phyloP scores from a whole-genome alignment of 2,329 filamentous ascomycete species.

The Neonectria sp. region DNA sequence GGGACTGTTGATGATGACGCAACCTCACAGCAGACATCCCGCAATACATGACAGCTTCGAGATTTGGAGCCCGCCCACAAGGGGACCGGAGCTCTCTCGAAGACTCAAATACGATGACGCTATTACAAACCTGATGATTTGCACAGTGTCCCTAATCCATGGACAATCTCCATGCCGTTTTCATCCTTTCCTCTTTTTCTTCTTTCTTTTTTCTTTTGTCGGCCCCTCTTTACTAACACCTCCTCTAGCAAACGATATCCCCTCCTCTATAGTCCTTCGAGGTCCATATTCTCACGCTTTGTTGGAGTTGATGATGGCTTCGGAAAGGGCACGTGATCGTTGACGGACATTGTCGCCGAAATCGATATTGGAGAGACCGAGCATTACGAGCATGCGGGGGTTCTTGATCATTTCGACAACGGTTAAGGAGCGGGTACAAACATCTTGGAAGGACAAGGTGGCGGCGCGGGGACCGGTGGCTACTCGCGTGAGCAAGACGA shows the following conservation, averaged over 20 bases:
- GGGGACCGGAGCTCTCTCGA: slow-evolving; percentile 21
- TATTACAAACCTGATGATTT: slow-evolving; percentile 26
- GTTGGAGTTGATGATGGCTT: slow-evolving; percentile 33
- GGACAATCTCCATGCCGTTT: slow-evolving; percentile 1
- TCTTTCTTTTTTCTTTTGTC: neutral
- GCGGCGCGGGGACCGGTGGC: slow-evolving; percentile 43
- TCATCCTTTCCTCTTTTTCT: neutral
- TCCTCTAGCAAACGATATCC: neutral
- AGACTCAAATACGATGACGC: slow-evolving; percentile 28
- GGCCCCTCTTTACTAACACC: neutral
- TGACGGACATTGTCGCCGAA: slow-evolving; percentile 48
- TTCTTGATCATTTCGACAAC: slow-evolving; percentile 52
- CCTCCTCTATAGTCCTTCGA: neutral
- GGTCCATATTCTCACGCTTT: neutral
- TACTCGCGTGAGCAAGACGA: slow-evolving; percentile 22
- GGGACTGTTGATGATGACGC: slow-evolving; percentile 19
- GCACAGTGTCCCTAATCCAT: slow-evolving; percentile 11
- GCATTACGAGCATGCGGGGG: slow-evolving; percentile 50
- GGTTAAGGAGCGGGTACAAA: slow-evolving; percentile 49
- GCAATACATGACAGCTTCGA: slow-evolving; percentile 34
- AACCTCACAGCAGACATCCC: slow-evolving; percentile 25
- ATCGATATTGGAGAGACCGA: slow-evolving; percentile 51
- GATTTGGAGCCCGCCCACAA: slow-evolving; percentile 14
- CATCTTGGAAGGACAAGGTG: slow-evolving; percentile 49
- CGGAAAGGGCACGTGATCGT: slow-evolving; percentile 47